Conservation (phyloP, 129 eudicot genomes). For the Arctium lappa region DNA sequence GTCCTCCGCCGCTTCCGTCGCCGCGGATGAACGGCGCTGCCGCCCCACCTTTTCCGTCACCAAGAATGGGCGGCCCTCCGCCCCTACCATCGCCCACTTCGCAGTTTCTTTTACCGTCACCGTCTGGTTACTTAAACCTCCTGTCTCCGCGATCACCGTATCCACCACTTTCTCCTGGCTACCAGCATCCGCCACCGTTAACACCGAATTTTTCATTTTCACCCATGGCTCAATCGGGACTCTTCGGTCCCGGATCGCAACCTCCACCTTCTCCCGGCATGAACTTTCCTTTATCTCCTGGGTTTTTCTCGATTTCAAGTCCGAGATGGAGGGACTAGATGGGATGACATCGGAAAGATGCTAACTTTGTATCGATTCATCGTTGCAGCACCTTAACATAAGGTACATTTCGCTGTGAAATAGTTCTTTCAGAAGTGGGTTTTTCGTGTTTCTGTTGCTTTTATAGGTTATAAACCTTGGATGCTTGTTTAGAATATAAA, state of each 20-base stretch:
- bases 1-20: conserved; percentile 48
- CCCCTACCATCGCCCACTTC: conserved; percentile 80
- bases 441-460: conserved; percentile 21
- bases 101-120: conserved; percentile 76
- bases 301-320: conserved; percentile 71
- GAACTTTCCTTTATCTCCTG: conserved; percentile 78
- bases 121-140: conserved; percentile 66
- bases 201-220: conserved; percentile 82
- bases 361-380: conserved; percentile 29
- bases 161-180: conserved; percentile 89
- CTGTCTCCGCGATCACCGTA: conserved; percentile 85
- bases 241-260: conserved; percentile 75
- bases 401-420: conserved; percentile 37
- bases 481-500: conserved; percentile 24
- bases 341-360: conserved; percentile 17
- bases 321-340: conserved; percentile 87
- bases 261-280: conserved; percentile 88
- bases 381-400: conserved; percentile 28
- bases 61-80: conserved; percentile 58
- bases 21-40: conserved; percentile 41
- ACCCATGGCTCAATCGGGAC: conserved; percentile 64
- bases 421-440: conserved; percentile 24
- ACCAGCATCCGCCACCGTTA: conserved; percentile 72
- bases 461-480: conserved; percentile 39
- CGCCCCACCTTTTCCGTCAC: conserved; percentile 43